Evolutionary conservation across 2,329 filamentous ascomycete species (phyloP).

Genomic region (Dissoconium aciculare): DNA sequence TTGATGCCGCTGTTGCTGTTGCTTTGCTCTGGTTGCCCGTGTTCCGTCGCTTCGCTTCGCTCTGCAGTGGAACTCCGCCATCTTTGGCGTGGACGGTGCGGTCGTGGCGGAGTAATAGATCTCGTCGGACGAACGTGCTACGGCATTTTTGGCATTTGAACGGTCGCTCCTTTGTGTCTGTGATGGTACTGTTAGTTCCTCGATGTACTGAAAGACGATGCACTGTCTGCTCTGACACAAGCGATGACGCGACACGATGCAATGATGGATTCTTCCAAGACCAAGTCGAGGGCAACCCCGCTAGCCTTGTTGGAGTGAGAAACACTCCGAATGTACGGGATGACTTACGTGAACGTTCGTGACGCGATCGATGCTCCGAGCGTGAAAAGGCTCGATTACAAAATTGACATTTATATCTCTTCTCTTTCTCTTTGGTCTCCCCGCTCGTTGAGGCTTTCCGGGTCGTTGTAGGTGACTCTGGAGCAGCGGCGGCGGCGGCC

Average conservation of each 20-base stretch:
- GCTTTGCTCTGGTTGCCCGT: conserved; percentile 10
- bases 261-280: too few species aligned
- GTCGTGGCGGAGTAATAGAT: conserved; percentile 90
- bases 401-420: conserved; percentile 99
- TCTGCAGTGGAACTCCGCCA: conserved; percentile 82
- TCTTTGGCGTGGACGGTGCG: conserved; percentile 98
- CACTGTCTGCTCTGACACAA: conserved; percentile 1
- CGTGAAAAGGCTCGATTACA: conserved; percentile 92
- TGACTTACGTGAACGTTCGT: conserved; percentile 93
- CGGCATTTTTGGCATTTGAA: conserved; percentile 98
- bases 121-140: conserved; percentile 94
- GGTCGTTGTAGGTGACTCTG: conserved; percentile 39
- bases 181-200: too few species aligned
- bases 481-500: conserved; percentile 44
- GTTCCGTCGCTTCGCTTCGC: conserved; percentile 72
- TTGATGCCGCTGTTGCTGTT: conserved; percentile 3
- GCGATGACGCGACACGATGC: conserved; percentile 3
- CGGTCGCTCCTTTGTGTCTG: conserved; percentile 95
- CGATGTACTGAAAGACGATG: too few species aligned
- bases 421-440: conserved; percentile 41
- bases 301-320: too few species aligned
- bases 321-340: too few species aligned
- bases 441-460: conserved; percentile 16
- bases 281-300: too few species aligned
- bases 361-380: conserved; percentile 90